Evolutionary conservation across 2,329 filamentous ascomycete genomes (phyloP), one percentile per base, ranked within the genome.

Genomic region (Fusarium circinatum): DNA sequence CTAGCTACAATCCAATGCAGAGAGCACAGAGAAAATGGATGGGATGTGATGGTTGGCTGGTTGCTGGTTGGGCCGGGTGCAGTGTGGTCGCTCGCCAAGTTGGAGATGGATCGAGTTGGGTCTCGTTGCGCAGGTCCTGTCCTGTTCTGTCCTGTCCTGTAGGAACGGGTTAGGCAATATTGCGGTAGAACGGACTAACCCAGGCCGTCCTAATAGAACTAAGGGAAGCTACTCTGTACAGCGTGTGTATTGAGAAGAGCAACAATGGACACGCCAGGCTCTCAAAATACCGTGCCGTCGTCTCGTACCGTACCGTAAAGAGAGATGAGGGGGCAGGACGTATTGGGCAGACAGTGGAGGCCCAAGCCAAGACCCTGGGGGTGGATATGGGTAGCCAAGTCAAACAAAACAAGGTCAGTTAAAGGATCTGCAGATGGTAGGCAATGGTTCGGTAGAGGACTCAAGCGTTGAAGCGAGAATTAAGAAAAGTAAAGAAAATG

Each of bases 281-380:
- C 52, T 58, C 66, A 42, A 24, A 55, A 63, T 62, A 60, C 45
- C 65, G 62, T 52, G 59, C 45, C 30, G 62, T 44, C 32, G 62
- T 41, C 51, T 55, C 24, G 42, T 59, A 52, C 48, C 28, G 56
- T 52, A 54, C 58, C 39, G 58, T 42, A 47, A 39, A 52, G 58
- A 58, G 51, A 68, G 49, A 63, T 73, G 68, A 68, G 75, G 63
- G 62, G 73, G 66, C 57, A 77, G 70, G 67, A 77, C 36, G 73
- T 65, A 76, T 77, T 75, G 75, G 75, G 71, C 71, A 76, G 75
- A 62, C 62, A 74, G 74, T 77, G 75, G 75, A 77, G 75, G 75
- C 75, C 75, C 73, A 76, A 77, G 64, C 73, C 73, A 77, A 77
- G 71, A 66, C 75, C 70, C 42, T 14, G 73, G 75, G 71, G 71